Base-by-base conservation (phyloP, 202 grass and related monocot genomes). In the Digitaria exilis region DNA sequence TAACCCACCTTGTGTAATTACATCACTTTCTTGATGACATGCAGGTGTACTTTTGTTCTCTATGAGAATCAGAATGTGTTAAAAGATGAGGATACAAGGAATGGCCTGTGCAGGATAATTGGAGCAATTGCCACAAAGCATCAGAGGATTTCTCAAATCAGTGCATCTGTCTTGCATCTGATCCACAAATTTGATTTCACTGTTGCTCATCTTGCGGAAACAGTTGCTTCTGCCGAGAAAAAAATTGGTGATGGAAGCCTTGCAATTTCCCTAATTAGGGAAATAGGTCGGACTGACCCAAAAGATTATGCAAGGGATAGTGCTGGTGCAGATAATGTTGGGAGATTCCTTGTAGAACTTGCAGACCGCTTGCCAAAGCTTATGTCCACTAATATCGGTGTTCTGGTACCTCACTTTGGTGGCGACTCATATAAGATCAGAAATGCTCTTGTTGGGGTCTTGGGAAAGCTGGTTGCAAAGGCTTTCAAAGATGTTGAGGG, bases 351-450 rank as follows among this genome's bases (percentile, higher is more conserved):
- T 32, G 84, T 98, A 62, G 91, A 98, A 80, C 89, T 98, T 81
- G 87, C 93, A 75, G 89, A 91, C 58, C 75, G 84, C 9, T 84
- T 90, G 55, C 93, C 96, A 73, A 95, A 88, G 71, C 87, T 98
- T 67, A 86, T 98, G 80, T 98, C 90, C 80, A 98, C 93, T 58
- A 98, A 95, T 83, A 68, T 98, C 4, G 96, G 96, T 56, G 83
- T 98, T 88, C 65, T 98, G 32, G 58, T 98, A 74, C 93, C 93
- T 83, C 93, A 98, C 83, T 98, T 98, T 81, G 91, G 93, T 79
- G 96, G 96, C 12, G 96, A 98, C 12, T 98, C 96, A 17, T 98
- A 93, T 84, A 98, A 98, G 83, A 98, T 98, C 64, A 95, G 96
- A 84, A 98, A 95, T 90, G 87, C 96, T 80, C 96, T 98, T 78